Conservation (phyloP, 75 land plant genomes). For the Azolla pinnata region DNA sequence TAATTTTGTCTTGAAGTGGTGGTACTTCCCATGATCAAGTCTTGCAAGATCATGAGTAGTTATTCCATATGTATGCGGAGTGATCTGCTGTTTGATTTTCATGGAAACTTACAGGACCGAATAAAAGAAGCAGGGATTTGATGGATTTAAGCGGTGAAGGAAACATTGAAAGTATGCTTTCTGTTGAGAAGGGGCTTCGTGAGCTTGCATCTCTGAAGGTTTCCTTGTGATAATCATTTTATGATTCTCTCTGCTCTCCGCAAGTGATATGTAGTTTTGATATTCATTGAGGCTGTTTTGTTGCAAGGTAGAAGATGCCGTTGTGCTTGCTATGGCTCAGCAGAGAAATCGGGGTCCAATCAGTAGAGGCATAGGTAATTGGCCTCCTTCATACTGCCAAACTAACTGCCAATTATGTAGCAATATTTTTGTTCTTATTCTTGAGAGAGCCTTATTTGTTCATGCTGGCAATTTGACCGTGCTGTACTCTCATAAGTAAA, state of each 20-base stretch:
- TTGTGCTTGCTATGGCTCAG: conserved; percentile 57
- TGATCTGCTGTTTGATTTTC: too few relatives aligned
- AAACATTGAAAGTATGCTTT: conserved; percentile 93
- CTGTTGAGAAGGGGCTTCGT: conserved; percentile 80
- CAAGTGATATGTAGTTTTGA: not conserved
- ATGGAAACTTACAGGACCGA: too few relatives aligned
- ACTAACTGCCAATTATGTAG: not conserved
- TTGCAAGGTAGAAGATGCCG: conserved; percentile 80
- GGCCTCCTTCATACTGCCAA: too few relatives aligned
- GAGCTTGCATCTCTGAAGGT: conserved; percentile 92
- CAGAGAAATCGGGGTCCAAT: conserved; percentile 39
- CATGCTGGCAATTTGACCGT: too few relatives aligned
- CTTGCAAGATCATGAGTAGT: too few relatives aligned
- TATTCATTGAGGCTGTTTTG: not conserved
- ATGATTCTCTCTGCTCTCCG: not conserved
- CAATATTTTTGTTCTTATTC: not conserved
- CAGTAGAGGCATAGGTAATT: too few relatives aligned
- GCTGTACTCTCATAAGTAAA: too few relatives aligned
- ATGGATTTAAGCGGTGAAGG: conserved; percentile 86
- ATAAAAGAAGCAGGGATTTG: too few relatives aligned
- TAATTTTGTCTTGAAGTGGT: too few relatives aligned
- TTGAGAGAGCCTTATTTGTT: too few relatives aligned
- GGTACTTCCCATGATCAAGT: too few relatives aligned
- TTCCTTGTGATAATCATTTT: not conserved
- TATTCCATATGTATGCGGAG: too few relatives aligned